Base-by-base conservation (phyloP, 345 rosid species). In the Capsella bursapastoris region DNA sequence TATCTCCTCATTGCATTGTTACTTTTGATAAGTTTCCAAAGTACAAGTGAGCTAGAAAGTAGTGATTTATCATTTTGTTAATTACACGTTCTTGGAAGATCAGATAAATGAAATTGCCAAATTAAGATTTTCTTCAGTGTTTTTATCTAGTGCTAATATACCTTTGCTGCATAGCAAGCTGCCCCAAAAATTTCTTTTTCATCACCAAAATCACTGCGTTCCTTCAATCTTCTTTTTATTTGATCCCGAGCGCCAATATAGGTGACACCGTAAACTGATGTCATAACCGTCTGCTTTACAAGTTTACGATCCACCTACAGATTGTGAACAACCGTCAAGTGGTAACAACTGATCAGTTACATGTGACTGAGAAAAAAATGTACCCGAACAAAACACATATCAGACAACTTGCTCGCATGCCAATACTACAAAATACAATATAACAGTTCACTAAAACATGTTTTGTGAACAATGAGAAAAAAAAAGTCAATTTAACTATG, bases 251-350 rank as follows among this genome's bases (percentile, higher is more conserved):
- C 99, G 79, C 99, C 99, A 57, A 85, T 82, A 60, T 86, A 92
- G 49, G 98, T 95, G 70, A 95, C 99, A 77, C 99, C 99, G 79
- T 95, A 95, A 14, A 95, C 99, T 60, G 98, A 90, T 71, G 99
- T 95, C 99, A 95, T 95, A 77, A 95, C 99, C 63, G 99, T 95
- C 88, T 95, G 99, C 85, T 95, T 95, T 82, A 95, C 99, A 80
- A 95, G 84, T 82, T 95, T 95, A 76, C 99, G 84, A 78, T 95
- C 98, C 74, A 95, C 99, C 99, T 95, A 74, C 29, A 79, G 55
- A 50, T 73, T 59, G 44, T 51, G 49, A 74, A 75, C 70, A 65
- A 57, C 66, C 79, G 78, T 62, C 67, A 78, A 71, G 59, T 53
- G 57, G 70, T 34, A 73, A 57, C 28, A 57, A n/a, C 73, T 68